Evolutionary conservation across 2,329 filamentous ascomycete genomes (phyloP), one percentile per base, ranked within the genome.

Genomic region (Sporothrix schenckii): DNA sequence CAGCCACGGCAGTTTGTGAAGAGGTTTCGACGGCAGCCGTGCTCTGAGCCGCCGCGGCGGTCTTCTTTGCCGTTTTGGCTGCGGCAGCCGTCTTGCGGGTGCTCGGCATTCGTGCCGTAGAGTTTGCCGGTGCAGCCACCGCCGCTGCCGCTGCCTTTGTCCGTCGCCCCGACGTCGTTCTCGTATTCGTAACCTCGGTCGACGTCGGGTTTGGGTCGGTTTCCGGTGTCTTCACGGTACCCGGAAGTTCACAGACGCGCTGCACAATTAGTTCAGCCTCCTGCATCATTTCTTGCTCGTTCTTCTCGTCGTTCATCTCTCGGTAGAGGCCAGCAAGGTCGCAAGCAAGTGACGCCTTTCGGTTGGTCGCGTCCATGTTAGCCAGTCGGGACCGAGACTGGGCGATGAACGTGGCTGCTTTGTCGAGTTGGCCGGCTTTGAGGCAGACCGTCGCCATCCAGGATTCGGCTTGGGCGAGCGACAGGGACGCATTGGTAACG

Each of bases 401-500:
- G 5, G 84, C 80, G 2, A 87, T 81, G n/a, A 86, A 79, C 30
- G 85, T 81, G 1, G 85, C 79, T 1, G 90, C 87, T 72, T 88
- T 87, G 0, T 86, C 81, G 2, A 89, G 78, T 68, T 88, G 83
- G 27, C 87, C 86, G n/a, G 87, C 86, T 71, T 83, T 85, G 63
- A 86, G 79, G 72, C 83, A 86, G n/a, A 88, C 79, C 1, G 82
- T 84, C 1, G 85, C 86, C 16, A 85, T 80, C 83, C 86, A 86
- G 4, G 83, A 81, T 3, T 84, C 82, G 9, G 85, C 84, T 72
- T 87, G 83, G 0, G 86, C 84, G 54, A 82, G 79, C 75, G 87
- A 86, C 14, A 89, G 83, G 49, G 86, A 83, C 0, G 91, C 89
- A 63, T 86, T 83, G 10, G 91, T 87, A n/a, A 86, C 87, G 71